phyloP scores from a whole-genome alignment of 2,329 filamentous ascomycete species.

The Apiospora hydei region DNA sequence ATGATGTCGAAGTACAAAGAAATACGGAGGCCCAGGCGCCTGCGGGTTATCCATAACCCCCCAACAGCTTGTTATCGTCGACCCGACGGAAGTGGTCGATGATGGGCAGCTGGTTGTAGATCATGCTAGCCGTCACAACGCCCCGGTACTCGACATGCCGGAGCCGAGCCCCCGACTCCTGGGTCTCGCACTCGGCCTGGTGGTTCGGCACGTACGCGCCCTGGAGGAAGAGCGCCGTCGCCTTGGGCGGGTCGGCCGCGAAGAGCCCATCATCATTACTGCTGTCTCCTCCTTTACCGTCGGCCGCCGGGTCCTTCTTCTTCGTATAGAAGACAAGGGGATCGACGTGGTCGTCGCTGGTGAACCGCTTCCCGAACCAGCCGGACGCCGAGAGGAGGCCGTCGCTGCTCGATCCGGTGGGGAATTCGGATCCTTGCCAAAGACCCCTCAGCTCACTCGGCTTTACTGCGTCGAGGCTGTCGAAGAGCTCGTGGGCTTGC shows the following conservation, averaged over 20 bases:
- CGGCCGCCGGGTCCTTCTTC: no score
- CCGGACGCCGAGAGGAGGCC: no score
- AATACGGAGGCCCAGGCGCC: no score
- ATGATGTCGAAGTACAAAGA: no score
- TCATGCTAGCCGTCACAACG: conserved; percentile 39
- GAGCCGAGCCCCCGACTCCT: conserved; percentile 25
- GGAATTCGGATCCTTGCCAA: neutral
- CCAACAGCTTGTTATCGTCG: conserved; percentile 36
- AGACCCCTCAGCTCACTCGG: neutral
- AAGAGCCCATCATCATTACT: neutral
- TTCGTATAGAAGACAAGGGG: no score
- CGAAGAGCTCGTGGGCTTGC: no score
- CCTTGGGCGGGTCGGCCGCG: neutral
- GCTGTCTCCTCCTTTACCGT: no score
- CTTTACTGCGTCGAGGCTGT: no score
- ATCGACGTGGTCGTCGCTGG: no score
- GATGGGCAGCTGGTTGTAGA: conserved; percentile 41
- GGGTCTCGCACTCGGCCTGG: neutral
- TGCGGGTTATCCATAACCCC: conserved; percentile 36
- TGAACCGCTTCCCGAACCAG: no score
- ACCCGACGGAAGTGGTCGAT: conserved; percentile 42
- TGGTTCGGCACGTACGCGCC: neutral
- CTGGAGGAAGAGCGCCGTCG: neutral
- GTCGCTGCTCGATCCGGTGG: no score
- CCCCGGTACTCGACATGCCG: conserved; percentile 36